These are phyloP conservation scores for Dictyostelium purpureum DNA, from an alignment of 78 protist species.

Conservation along the genomic window DNA sequence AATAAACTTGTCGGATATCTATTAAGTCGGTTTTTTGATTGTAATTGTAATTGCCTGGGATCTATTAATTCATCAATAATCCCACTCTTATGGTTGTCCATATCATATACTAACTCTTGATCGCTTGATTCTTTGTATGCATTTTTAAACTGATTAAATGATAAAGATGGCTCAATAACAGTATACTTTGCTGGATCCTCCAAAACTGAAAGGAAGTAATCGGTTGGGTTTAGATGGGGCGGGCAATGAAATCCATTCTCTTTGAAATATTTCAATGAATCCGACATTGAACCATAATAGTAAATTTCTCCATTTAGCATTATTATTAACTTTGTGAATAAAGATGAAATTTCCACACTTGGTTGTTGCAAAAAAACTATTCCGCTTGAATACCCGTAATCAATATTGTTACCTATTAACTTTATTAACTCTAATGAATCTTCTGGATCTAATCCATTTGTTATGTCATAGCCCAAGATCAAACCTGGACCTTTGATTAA, in stretches of 20 bases:
- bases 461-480: neutral
- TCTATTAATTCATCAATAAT: neutral
- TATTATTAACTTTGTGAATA: too few species aligned
- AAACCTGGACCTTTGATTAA: neutral
- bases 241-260: too few species aligned
- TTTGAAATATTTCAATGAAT: too few species aligned
- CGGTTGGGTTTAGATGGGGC: too few species aligned
- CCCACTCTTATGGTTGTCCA: neutral
- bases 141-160: too few species aligned
- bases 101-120: neutral
- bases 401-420: neutral
- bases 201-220: too few species aligned
- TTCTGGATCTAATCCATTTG: neutral
- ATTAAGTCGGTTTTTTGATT: neutral
- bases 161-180: neutral
- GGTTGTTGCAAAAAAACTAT: neutral
- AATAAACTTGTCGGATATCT: neutral
- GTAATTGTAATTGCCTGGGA: neutral
- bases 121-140: neutral
- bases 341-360: too few species aligned
- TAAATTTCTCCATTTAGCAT: too few species aligned
- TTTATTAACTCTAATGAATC: neutral
- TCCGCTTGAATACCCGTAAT: neutral
- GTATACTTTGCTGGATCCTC: neutral
- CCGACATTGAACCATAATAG: too few species aligned